phyloP scores from a whole-genome alignment of 176 grass and related monocot genomes.

The Zea luxurians region DNA sequence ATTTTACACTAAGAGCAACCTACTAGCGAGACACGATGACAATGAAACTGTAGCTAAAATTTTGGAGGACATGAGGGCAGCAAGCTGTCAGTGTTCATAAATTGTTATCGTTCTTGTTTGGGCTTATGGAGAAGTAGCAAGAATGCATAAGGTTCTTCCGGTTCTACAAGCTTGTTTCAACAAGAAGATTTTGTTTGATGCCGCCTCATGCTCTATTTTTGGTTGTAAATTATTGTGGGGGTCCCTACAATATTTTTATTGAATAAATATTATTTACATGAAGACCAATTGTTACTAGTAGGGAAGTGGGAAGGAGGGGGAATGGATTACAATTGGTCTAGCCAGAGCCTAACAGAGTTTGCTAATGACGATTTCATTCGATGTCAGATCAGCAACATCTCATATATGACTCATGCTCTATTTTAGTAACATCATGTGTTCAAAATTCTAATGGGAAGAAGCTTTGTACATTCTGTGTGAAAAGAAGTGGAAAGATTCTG shows the following conservation, averaged over 20 bases:
- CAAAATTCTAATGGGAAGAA: conserved; percentile 67
- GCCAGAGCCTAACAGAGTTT: no score
- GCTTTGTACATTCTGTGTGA: conserved; percentile 66
- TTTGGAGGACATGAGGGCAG: conserved; percentile 64
- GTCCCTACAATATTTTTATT: no score
- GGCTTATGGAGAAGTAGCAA: conserved; percentile 60
- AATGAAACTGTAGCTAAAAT: conserved; percentile 51
- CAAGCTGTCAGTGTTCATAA: conserved; percentile 62
- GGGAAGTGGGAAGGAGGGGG: no score
- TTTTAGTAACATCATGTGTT: conserved; percentile 53
- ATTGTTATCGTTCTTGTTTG: conserved; percentile 67
- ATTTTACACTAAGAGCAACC: conserved; percentile 70
- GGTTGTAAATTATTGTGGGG: no score
- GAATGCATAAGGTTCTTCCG: conserved; percentile 54
- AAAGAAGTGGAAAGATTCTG: conserved; percentile 77
- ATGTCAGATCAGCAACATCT: no score
- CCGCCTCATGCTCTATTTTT: conserved; percentile 77
- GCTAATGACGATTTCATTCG: no score
- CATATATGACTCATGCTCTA: no score
- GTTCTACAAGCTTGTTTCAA: conserved; percentile 72
- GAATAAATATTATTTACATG: no score
- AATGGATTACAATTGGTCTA: no score
- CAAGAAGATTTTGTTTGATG: conserved; percentile 63
- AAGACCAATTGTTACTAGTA: no score
- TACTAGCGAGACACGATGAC: conserved; percentile 69